A percentile compares a stretch with the other conserved stretches of the same genome.
phyloP scores from a whole-genome alignment of 108 stramenopile genomes.

The Fragilariopsis cylindrus region DNA sequence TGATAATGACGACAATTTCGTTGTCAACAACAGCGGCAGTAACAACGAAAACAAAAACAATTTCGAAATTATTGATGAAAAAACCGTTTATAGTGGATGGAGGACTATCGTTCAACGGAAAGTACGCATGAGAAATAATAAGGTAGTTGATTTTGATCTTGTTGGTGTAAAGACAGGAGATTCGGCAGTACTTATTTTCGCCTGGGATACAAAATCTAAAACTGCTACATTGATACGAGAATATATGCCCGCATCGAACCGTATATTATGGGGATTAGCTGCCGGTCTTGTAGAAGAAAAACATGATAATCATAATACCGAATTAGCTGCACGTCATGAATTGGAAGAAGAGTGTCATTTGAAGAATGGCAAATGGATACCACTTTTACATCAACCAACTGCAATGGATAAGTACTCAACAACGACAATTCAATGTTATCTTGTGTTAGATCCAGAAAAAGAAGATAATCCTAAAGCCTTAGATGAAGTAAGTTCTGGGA shows the following conservation, averaged over 20 bases:
- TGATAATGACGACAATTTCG: background rate
- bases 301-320: conserved; percentile 31
- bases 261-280: conserved; percentile 61
- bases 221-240: conserved; percentile 76
- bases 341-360: conserved; percentile 86
- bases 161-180: conserved; percentile 44
- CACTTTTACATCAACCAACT: conserved; percentile 40
- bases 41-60: background rate
- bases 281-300: conserved; percentile 82
- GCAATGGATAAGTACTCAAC: conserved; percentile 85
- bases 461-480: conserved; percentile 58
- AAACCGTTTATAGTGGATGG: conserved; percentile 64
- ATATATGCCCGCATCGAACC: conserved; percentile 76
- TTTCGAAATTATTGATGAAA: conserved; percentile 53
- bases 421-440: conserved; percentile 63
- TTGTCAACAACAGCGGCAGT: background rate
- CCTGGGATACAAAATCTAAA: conserved; percentile 73
- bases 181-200: conserved; percentile 76
- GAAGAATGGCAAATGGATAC: conserved; percentile 71
- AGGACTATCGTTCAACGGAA: conserved; percentile 58
- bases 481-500: conserved; percentile 34
- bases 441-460: conserved; percentile 71
- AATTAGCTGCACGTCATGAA: conserved; percentile 64
- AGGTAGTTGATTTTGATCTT: conserved; percentile 65
- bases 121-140: conserved; percentile 47